These are phyloP conservation scores for Grigorovia jiainica DNA, from an alignment of 805 yeast species.

Conservation along the genomic window DNA sequence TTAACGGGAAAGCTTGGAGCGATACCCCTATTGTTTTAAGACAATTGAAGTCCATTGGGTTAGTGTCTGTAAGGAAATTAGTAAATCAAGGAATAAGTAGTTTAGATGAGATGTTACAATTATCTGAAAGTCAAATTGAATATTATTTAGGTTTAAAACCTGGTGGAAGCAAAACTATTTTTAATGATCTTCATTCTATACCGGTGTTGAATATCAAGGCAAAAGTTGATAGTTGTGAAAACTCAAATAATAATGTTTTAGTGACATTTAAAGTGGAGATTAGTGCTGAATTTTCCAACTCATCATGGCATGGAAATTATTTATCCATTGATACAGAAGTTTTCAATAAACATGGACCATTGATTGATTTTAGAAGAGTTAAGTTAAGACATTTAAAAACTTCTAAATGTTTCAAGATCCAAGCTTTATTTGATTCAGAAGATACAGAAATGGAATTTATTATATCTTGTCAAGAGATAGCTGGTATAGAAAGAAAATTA, in stretches of 20 bases:
- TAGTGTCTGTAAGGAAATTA: slow-evolving; percentile 33
- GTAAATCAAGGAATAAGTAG: slow-evolving; percentile 28
- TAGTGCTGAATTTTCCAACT: slow-evolving; percentile 10
- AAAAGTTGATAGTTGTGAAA: slow-evolving; percentile 10
- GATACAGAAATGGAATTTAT: slow-evolving; percentile 22
- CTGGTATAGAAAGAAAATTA: slow-evolving; percentile 19
- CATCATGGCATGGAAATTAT: slow-evolving; percentile 28
- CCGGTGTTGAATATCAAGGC: slow-evolving; percentile 30
- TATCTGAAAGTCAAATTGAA: slow-evolving; percentile 32
- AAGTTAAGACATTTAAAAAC: slow-evolving; percentile 18
- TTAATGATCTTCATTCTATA: slow-evolving; percentile 26
- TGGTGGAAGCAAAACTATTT: slow-evolving; percentile 34
- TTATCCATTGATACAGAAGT: slow-evolving; percentile 28
- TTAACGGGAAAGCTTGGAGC: slow-evolving; percentile 44
- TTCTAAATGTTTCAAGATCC: slow-evolving; percentile 23
- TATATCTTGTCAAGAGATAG: slow-evolving; percentile 33
- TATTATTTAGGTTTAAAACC: slow-evolving; percentile 32
- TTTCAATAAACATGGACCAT: slow-evolving; percentile 25
- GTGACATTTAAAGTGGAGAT: slow-evolving; percentile 19
- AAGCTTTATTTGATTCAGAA: slow-evolving; percentile 11
- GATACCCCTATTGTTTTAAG: slow-evolving; percentile 35
- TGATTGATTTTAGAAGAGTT: slow-evolving; percentile 39
- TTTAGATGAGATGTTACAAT: slow-evolving; percentile 24
- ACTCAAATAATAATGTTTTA: slow-evolving; percentile 1
- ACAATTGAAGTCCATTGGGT: slow-evolving; percentile 41